Conservation (phyloP, 306 rosid species). For the Abrus pulchellus region DNA sequence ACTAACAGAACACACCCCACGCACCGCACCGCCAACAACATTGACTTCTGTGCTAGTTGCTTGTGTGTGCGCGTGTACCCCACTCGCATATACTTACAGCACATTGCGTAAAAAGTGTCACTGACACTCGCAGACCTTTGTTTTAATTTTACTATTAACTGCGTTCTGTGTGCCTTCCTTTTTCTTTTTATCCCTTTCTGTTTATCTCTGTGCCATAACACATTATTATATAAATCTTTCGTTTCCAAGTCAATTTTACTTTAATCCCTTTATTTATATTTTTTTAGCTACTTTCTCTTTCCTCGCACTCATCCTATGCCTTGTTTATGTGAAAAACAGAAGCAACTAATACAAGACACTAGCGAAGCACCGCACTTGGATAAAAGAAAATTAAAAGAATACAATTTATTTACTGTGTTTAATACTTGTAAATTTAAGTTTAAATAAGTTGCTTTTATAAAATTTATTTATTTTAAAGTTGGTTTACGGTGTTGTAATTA, state of each 20-base stretch:
- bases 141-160: background rate
- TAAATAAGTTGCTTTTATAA: too few relatives aligned
- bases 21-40: constrained; percentile 43
- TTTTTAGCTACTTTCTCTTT: background rate
- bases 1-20: background rate
- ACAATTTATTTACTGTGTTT: too few relatives aligned
- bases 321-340: background rate
- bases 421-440: too few relatives aligned
- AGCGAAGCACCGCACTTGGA: too few relatives aligned
- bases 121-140: background rate
- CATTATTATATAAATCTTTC: background rate
- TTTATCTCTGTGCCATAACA: too few relatives aligned
- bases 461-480: too few relatives aligned
- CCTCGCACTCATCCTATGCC: too few relatives aligned
- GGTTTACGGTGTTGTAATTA: too few relatives aligned
- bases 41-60: constrained; percentile 12
- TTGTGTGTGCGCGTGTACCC: constrained; percentile 21
- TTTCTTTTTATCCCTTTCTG: background rate
- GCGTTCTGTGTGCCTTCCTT: background rate
- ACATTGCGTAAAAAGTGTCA: background rate
- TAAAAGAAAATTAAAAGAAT: too few relatives aligned
- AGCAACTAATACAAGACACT: background rate
- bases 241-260: background rate
- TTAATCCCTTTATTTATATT: background rate
- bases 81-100: too few relatives aligned